Evolutionary conservation across 345 rosid species (phyloP).

Genomic region (Eutrema heterophyllum): DNA sequence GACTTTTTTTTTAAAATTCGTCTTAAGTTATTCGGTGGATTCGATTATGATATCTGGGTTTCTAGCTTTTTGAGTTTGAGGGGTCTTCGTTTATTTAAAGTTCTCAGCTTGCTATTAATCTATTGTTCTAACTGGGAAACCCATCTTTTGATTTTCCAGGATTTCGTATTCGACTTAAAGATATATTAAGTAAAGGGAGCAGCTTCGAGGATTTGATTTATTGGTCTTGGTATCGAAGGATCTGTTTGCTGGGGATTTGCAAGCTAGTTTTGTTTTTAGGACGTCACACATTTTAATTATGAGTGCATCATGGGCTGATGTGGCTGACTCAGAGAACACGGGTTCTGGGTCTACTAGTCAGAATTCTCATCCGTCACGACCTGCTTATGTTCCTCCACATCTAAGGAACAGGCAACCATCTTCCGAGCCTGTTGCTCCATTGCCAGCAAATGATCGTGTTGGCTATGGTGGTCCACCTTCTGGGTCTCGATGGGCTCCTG

Average conservation of each 20-base stretch:
- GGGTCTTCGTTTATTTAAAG: background rate
- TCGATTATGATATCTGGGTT: background rate
- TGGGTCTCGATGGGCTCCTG: slow-evolving; percentile 53
- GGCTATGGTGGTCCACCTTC: slow-evolving; percentile 44
- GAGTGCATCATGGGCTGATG: slow-evolving; percentile 99
- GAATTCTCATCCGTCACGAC: slow-evolving; percentile 37
- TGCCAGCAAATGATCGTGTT: slow-evolving; percentile 41
- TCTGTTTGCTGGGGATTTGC: background rate
- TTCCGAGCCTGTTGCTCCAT: slow-evolving; percentile 39
- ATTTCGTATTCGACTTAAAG: background rate
- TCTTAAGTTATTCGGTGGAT: background rate
- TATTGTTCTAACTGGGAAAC: background rate
- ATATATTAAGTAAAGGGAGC: background rate
- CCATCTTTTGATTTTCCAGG: slow-evolving; percentile 19
- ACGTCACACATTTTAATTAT: slow-evolving; percentile 23
- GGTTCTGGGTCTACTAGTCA: slow-evolving; percentile 39
- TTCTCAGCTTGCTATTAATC: background rate
- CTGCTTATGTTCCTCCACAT: slow-evolving; percentile 84
- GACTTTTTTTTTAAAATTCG: background rate
- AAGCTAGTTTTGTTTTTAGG: slow-evolving; percentile 12
- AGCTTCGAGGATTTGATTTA: slow-evolving; percentile 1
- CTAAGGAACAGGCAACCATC: slow-evolving; percentile 62
- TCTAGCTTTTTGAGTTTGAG: background rate
- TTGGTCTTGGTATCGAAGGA: background rate
- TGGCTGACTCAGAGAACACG: slow-evolving; percentile 78